Percentiles rank a stretch among this genome's conserved stretches.
Evolutionary conservation across 768 basidiomycete species (phyloP).

Genomic region (Tricholoma sp.): DNA sequence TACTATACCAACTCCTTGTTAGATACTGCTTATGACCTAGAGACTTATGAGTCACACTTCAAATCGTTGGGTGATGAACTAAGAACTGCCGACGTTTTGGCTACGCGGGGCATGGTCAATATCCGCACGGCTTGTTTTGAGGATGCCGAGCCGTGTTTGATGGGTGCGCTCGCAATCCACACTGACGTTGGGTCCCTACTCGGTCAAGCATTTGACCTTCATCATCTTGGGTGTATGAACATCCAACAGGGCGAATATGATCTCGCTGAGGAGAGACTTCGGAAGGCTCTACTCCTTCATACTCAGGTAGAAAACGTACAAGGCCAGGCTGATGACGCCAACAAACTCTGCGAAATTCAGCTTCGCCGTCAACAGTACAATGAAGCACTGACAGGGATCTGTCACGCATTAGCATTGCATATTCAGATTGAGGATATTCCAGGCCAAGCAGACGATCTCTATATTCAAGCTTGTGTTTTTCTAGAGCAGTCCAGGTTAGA

Average conservation of each 20-base stretch:
- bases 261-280: slow-evolving; percentile 10
- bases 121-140: neutral
- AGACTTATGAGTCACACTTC: neutral
- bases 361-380: slow-evolving; percentile 8
- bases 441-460: slow-evolving; percentile 23
- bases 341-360: slow-evolving; percentile 10
- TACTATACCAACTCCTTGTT: slow-evolving; percentile 1
- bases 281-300: slow-evolving; percentile 8
- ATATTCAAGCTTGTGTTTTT: slow-evolving; percentile 20
- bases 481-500: slow-evolving; percentile 14
- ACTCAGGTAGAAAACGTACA: slow-evolving; percentile 11
- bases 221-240: slow-evolving; percentile 11
- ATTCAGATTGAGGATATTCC: slow-evolving; percentile 14
- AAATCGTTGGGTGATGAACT: neutral
- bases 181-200: slow-evolving; percentile 5
- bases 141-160: neutral
- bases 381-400: slow-evolving; percentile 11
- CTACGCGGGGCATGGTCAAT: slow-evolving; percentile 4
- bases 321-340: slow-evolving; percentile 17
- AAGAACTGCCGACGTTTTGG: neutral
- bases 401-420: slow-evolving; percentile 15
- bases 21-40: neutral
- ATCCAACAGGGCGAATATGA: slow-evolving; percentile 8
- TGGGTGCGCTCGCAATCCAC: slow-evolving; percentile 4
- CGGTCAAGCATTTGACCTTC: slow-evolving; percentile 15